Percentiles rank a stretch among this genome's conserved stretches.
Conservation (phyloP, 345 rosid species). For the Mangifera indica region DNA sequence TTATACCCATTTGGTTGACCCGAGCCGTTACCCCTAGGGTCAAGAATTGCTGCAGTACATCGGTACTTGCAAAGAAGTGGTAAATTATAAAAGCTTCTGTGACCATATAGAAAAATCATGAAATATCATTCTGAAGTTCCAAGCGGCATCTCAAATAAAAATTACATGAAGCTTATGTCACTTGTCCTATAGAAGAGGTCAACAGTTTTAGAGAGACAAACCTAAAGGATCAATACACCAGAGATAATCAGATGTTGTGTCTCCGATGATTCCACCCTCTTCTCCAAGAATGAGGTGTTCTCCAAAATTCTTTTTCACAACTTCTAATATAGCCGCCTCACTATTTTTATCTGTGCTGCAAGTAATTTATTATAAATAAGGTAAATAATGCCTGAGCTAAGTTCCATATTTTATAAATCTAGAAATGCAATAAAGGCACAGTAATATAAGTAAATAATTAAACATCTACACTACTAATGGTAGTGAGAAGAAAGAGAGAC, state of each 20-base stretch:
- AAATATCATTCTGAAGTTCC: background rate
- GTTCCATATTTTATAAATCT: background rate
- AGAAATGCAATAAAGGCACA: constrained; percentile 5
- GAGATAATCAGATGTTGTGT: constrained; percentile 79
- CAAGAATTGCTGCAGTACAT: background rate
- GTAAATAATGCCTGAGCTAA: constrained; percentile 18
- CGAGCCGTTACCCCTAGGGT: background rate
- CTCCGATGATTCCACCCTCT: constrained; percentile 89
- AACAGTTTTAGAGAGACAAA: constrained; percentile 30
- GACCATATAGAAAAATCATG: background rate
- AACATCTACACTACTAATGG: background rate
- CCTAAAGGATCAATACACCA: constrained; percentile 99
- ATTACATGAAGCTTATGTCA: background rate
- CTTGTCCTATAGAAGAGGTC: background rate
- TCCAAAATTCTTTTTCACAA: constrained; percentile 64
- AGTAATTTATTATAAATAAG: constrained; percentile 18
- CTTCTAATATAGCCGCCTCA: constrained; percentile 84
- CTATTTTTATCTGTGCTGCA: constrained; percentile 91
- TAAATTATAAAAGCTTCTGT: background rate
- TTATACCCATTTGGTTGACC: too few species aligned
- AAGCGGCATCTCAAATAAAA: background rate
- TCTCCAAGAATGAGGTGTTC: constrained; percentile 96
- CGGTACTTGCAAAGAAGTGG: background rate
- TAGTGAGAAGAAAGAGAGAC: background rate
- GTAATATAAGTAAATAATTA: background rate